Evolutionary conservation across 2,329 filamentous ascomycete genomes (phyloP).

Genomic region (Fusarium napiforme): DNA sequence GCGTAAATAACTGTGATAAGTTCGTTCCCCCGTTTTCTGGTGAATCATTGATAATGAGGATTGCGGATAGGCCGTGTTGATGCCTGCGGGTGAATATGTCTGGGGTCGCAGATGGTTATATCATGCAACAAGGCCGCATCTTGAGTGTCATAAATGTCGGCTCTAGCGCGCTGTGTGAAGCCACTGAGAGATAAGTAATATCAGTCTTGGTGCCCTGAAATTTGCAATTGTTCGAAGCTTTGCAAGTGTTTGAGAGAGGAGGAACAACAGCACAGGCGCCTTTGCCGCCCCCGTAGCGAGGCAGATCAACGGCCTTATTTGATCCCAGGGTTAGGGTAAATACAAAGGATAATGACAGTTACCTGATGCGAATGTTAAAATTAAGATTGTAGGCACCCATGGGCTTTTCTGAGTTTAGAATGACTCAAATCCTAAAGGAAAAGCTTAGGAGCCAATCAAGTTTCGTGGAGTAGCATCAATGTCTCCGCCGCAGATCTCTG

Average conservation of each 20-base stretch:
- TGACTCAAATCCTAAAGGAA: too few relatives aligned
- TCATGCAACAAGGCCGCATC: not conserved
- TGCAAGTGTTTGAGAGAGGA: accelerated
- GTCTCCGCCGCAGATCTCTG: too few relatives aligned
- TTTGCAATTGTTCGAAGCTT: accelerated
- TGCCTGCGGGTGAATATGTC: accelerated
- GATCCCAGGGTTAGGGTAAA: too few relatives aligned
- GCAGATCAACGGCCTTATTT: accelerated
- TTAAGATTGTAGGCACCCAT: not conserved
- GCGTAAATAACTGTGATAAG: too few relatives aligned
- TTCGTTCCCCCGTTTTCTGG: too few relatives aligned
- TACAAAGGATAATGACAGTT: too few relatives aligned
- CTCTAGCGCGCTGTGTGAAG: accelerated
- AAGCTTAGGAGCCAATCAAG: accelerated
- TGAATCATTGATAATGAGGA: accelerated
- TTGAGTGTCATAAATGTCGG: accelerated
- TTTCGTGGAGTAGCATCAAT: accelerated
- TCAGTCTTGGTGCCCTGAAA: accelerated
- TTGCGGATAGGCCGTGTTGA: too few relatives aligned
- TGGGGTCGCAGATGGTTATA: accelerated
- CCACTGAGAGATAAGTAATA: accelerated
- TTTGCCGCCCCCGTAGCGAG: not conserved
- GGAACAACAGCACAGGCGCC: not conserved
- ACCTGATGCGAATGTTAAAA: too few relatives aligned
- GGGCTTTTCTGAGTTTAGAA: too few relatives aligned